phyloP scores from a whole-genome alignment of 2,329 filamentous ascomycete species.

The Tolypocladium ovalisporum region DNA sequence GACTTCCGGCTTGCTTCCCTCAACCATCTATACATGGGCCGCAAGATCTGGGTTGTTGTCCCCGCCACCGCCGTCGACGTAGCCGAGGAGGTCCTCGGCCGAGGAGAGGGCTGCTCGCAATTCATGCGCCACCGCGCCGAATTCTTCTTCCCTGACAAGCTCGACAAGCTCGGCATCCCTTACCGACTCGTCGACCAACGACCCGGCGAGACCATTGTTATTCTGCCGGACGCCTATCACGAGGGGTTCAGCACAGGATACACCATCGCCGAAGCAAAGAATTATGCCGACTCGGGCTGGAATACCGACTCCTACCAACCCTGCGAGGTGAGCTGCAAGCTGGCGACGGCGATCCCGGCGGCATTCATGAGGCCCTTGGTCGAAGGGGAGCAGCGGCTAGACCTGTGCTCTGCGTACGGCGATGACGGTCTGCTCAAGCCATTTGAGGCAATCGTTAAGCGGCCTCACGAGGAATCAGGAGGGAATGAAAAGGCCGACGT shows the following conservation, averaged over 20 bases:
- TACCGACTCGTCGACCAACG: constrained; percentile 26
- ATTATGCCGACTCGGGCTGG: constrained; percentile 26
- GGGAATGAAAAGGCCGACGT: background rate
- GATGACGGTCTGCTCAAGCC: constrained; percentile 3
- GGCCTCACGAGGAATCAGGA: background rate
- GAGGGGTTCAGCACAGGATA: constrained; percentile 30
- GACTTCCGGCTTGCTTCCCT: constrained; percentile 26
- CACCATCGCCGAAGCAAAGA: constrained; percentile 28
- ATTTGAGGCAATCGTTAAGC: background rate
- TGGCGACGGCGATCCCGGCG: constrained; percentile 24
- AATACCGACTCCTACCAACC: constrained; percentile 22
- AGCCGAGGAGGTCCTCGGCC: constrained; percentile 21
- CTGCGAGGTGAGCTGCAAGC: constrained; percentile 19
- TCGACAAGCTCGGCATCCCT: constrained; percentile 25
- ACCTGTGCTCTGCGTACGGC: constrained; percentile 20
- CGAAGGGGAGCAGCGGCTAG: constrained; percentile 20
- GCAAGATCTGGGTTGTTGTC: constrained; percentile 29
- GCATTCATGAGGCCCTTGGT: constrained; percentile 19
- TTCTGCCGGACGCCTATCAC: constrained; percentile 27
- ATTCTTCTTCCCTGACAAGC: constrained; percentile 28
- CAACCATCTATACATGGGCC: constrained; percentile 27
- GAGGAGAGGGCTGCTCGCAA: constrained; percentile 23
- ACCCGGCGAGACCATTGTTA: constrained; percentile 27
- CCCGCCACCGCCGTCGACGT: constrained; percentile 23
- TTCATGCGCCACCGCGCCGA: constrained; percentile 30